phyloP scores from a whole-genome alignment of 2,329 filamentous ascomycete genomes.

The Pseudopithomyces chartarum region DNA sequence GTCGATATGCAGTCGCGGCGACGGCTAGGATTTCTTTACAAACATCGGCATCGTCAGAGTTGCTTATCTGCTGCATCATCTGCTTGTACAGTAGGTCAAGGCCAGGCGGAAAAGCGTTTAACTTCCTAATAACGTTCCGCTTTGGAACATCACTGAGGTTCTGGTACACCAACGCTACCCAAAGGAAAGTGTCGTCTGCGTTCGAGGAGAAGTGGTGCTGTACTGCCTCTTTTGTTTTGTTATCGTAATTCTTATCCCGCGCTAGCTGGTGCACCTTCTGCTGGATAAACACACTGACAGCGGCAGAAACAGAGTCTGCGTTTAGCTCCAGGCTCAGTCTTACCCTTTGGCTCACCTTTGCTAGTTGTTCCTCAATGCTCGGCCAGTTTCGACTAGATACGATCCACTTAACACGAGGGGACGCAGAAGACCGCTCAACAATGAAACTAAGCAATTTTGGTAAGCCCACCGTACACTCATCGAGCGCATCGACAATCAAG shows the following conservation, averaged over 20 bases:
- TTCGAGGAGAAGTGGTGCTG: neutral
- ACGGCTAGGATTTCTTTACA: neutral
- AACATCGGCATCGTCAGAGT: neutral
- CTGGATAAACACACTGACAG: neutral
- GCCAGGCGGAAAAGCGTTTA: neutral
- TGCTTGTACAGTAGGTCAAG: neutral
- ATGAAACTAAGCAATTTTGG: neutral
- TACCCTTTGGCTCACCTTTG: neutral
- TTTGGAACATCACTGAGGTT: neutral
- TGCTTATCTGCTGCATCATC: neutral
- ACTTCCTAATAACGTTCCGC: neutral
- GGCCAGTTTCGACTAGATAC: neutral
- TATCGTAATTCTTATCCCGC: neutral
- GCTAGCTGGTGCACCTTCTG: neutral
- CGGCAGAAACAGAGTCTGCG: neutral
- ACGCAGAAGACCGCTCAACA: neutral
- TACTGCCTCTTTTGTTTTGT: neutral
- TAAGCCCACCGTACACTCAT: neutral
- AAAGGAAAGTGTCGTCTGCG: neutral
- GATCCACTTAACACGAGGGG: neutral
- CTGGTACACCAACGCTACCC: neutral
- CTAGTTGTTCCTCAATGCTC: neutral
- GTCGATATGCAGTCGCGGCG: neutral
- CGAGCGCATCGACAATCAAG: neutral
- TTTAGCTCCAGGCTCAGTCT: constrained; percentile 2